Evolutionary conservation across 202 grass and related monocot genomes (phyloP), one percentile per base, ranked within the genome.

Genomic region (Zoysia matrella): DNA sequence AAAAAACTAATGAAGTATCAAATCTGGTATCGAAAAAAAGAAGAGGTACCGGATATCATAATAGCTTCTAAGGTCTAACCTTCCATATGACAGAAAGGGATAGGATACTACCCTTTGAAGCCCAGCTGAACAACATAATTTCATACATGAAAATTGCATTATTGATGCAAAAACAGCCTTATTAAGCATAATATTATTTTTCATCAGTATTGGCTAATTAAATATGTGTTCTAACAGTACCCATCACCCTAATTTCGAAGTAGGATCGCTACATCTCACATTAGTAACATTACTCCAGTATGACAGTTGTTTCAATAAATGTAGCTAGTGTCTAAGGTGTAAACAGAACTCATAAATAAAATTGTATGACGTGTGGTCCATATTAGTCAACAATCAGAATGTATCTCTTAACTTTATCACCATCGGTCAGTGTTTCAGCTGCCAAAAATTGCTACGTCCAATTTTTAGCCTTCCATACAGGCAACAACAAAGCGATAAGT

Each of bases 381-480:
- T 73, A 58, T 74, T 11, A 48, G 52, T 8, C 13, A 3, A 66
- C 30, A 2, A 67, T 74, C 9, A 40, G 44, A 66, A 73, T 66
- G 50, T 36, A 36, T 63, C 48, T 78, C 9, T 11, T 41, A 47
- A 50, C 4, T 50, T 50, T 52, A 22, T 0, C 3, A 0, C 14
- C 58, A 60, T 69, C 2, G 4, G 4, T 56, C 11, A 51, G 47
- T 47, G 30, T 57, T 39, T 11, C 11, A 39, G 39, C 1, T 47
- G 62, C 48, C 76, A 80, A 49, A 67, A 79, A 49, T 80, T 18
- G 13, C 13, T 56, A 12, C 11, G 13, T 61, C 18, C 30, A 69
- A 12, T 50, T 67, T 49, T 72, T 57, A 57, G 47, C 51, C 67
- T 80, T 86, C 60, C 36, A 58, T 12, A 15, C 30, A 80, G 30